Conservation (phyloP, 345 rosid genomes). For the Gossypium anomalum region DNA sequence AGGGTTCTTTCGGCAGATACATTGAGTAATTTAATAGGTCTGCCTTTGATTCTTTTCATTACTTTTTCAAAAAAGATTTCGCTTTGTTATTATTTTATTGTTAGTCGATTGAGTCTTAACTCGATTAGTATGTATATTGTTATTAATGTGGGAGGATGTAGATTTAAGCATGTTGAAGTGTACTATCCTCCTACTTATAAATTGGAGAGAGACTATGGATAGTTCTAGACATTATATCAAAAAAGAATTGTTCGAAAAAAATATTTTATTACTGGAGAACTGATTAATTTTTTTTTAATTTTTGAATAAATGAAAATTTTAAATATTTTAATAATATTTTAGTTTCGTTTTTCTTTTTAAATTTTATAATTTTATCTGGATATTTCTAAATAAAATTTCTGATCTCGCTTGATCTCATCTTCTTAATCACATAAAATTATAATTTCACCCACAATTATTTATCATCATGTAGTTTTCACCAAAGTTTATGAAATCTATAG, state of each 20-base stretch:
- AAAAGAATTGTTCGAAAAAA: no score
- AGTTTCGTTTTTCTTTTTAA: no score
- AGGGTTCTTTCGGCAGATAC: slow-evolving; percentile 9
- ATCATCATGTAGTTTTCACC: slow-evolving; percentile 1
- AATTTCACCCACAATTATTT: background rate
- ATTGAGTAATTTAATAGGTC: background rate
- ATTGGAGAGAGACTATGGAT: no score
- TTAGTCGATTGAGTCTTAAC: no score
- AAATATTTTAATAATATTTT: no score
- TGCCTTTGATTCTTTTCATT: background rate
- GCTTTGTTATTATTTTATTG: background rate
- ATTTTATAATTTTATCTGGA: no score
- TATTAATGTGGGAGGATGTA: fast-evolving
- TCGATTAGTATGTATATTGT: no score
- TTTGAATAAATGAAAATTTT: no score
- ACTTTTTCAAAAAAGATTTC: background rate
- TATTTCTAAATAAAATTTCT: background rate
- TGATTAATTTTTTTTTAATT: background rate
- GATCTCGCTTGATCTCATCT: no score
- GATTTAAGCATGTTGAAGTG: fast-evolving
- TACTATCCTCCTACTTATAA: no score
- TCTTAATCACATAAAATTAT: background rate
- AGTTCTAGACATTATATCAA: fast-evolving
- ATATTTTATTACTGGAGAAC: background rate
- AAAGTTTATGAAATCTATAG: background rate